Percentiles rank a stretch among this genome's conserved stretches.
Conservation (phyloP, 495 filamentous ascomycete species). For the Penicillium desertorum region DNA sequence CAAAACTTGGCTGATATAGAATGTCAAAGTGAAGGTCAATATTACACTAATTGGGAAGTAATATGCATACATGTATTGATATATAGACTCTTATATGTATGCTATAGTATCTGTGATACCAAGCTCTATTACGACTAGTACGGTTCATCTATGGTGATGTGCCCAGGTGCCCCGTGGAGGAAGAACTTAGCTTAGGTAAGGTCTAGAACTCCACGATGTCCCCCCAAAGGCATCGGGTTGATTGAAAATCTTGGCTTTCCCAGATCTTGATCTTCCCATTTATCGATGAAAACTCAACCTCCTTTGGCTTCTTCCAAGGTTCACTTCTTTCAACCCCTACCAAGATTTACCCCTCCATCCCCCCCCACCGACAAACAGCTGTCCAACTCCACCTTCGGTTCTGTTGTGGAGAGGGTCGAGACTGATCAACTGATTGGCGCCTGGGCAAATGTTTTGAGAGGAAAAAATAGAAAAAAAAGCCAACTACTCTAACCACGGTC, state of each 20-base stretch:
- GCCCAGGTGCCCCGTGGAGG: neutral
- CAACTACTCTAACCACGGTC: conserved; percentile 1
- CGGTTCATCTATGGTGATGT: conserved; percentile 1
- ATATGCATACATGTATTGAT: too few species aligned
- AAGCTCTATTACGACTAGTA: neutral
- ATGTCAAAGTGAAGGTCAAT: neutral
- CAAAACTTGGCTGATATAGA: neutral
- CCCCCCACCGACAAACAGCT: conserved; percentile 21
- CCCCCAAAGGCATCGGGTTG: neutral
- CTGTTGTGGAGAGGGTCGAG: conserved; percentile 33
- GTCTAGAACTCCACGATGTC: neutral
- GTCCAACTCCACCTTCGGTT: conserved; percentile 32
- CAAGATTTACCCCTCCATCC: conserved; percentile 16
- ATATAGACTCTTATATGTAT: neutral
- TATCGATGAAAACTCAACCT: neutral
- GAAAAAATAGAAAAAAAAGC: conserved; percentile 17
- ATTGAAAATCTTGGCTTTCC: neutral
- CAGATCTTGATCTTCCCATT: neutral
- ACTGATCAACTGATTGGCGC: conserved; percentile 31
- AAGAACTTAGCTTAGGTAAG: conserved; percentile 4
- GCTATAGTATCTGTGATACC: neutral
- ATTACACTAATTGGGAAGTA: too few species aligned
- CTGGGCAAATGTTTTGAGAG: conserved; percentile 22
- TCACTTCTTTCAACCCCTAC: neutral
- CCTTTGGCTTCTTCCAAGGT: neutral